These are phyloP conservation scores for Ogataea dorogensis DNA, from an alignment of 805 yeast genomes.

Conservation along the genomic window DNA sequence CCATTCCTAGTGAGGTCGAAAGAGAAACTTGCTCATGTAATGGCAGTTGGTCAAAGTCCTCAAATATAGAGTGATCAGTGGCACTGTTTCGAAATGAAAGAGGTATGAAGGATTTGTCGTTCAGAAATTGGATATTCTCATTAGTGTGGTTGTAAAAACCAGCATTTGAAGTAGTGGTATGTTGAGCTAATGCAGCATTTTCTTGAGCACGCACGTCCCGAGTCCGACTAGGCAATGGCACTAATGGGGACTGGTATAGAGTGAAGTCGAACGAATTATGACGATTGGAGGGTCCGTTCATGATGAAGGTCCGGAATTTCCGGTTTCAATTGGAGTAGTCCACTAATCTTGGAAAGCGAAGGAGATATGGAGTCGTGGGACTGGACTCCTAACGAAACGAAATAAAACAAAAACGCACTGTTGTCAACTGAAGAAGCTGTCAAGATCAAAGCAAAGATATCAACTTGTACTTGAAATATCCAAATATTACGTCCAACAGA, in stretches of 20 bases:
- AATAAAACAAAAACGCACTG: not conserved
- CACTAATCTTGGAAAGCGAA: constrained; percentile 1
- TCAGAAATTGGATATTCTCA: constrained; percentile 12
- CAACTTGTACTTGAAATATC: not conserved
- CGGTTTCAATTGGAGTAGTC: not conserved
- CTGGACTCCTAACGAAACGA: constrained; percentile 1
- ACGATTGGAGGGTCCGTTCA: constrained; percentile 8
- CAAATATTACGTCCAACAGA: constrained; percentile 3
- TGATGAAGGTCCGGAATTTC: constrained; percentile 1
- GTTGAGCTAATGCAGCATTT: constrained; percentile 1
- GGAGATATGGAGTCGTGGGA: not conserved
- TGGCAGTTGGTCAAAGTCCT: constrained; percentile 9
- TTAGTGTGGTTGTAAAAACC: constrained; percentile 16
- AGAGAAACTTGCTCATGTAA: constrained; percentile 1
- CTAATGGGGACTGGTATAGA: constrained; percentile 1
- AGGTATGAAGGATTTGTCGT: constrained; percentile 10
- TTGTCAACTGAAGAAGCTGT: not conserved
- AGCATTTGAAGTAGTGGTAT: not conserved
- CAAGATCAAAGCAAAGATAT: not conserved
- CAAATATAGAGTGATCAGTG: constrained; percentile 14
- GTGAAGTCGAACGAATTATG: constrained; percentile 4
- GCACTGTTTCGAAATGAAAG: constrained; percentile 6
- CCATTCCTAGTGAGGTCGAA: constrained; percentile 3
- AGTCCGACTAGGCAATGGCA: constrained; percentile 1
- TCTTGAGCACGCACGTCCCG: constrained; percentile 1